Evolutionary conservation across 1,284 basidiomycete species (phyloP), one percentile per base, ranked within the genome.

Genomic region (Cronartium ribicola): DNA sequence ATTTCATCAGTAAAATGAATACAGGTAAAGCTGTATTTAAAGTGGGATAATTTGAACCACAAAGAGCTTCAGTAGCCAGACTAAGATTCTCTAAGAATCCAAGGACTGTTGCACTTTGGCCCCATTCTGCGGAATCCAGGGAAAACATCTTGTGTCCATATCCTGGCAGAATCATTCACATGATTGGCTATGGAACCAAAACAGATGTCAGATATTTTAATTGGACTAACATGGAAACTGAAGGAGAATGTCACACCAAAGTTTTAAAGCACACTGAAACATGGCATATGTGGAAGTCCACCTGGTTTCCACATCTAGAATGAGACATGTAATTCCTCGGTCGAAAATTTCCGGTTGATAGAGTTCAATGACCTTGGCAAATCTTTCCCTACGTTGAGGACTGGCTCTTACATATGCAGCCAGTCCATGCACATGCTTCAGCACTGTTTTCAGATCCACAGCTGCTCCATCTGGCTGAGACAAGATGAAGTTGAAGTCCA

Each of bases 1-100:
- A 29, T 4, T 67, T 39, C 36, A 57, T 57, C 7, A 67, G 29
- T 2, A 40, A 11, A 3, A 67, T 67, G 20, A 59, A 67, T 17
- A 67, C 22, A 7, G 66, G 51, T 8, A 67, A 8, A n/a, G 66
- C 51, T 13, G 43, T 36, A 22, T 66, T 66, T 5, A 67, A 20
- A 6, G 66, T 67, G 39, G 51, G 66, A 59, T 60, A 67, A 39
- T 67, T 67, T 48, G 66, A 67, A 5, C 46, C 66, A 22, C 66
- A 67, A 5, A 67, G n/a, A 3, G 40, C 20, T 4, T 67, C 14
- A 8, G 66, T 67, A 5, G 43, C 48, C 13, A 43, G 8, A 22
- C 44, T 51, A 8, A 67, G 66, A 8, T 46, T 46, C 43, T 51
- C 44, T 13, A 67, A 55, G 22, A 67, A 22, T 6, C 5, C 36